phyloP scores from a whole-genome alignment of 768 basidiomycete species.

The Phlebiopsis flavidoalba region DNA sequence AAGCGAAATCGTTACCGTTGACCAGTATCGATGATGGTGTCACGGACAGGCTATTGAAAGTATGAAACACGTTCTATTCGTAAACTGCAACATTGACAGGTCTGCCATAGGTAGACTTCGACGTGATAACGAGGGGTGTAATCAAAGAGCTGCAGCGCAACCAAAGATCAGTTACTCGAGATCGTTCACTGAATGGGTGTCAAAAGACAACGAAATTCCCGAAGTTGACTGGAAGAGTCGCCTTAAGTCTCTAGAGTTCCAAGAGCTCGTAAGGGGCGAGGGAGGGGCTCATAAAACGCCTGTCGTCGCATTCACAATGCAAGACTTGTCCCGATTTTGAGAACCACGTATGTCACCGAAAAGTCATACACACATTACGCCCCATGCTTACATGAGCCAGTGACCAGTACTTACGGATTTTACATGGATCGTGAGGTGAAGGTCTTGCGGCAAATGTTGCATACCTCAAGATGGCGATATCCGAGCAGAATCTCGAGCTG shows the following conservation, averaged over 20 bases:
- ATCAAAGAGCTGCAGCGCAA: constrained; percentile 60
- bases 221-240: constrained; percentile 81
- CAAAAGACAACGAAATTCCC: constrained; percentile 35
- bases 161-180: constrained; percentile 41
- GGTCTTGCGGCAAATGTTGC: constrained; percentile 71
- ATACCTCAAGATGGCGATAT: constrained; percentile 76
- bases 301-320: constrained; percentile 42
- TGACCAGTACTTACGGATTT: constrained; percentile 73
- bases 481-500: constrained; percentile 94
- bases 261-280: constrained; percentile 70
- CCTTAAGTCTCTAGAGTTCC: constrained; percentile 84
- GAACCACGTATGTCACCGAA: constrained; percentile 60
- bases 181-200: constrained; percentile 56
- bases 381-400: background rate
- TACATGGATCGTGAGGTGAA: constrained; percentile 83
- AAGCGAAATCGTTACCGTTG: constrained; percentile 59
- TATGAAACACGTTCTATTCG: background rate
- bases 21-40: constrained; percentile 68
- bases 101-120: constrained; percentile 58
- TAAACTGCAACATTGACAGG: background rate
- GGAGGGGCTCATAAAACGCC: constrained; percentile 38
- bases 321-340: constrained; percentile 61
- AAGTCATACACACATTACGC: background rate
- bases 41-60: constrained; percentile 47
- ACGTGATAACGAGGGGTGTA: constrained; percentile 59